Evolutionary conservation across 2,329 filamentous ascomycete species (phyloP), one percentile per base, ranked within the genome.

Genomic region (Hypoxylon sp.): DNA sequence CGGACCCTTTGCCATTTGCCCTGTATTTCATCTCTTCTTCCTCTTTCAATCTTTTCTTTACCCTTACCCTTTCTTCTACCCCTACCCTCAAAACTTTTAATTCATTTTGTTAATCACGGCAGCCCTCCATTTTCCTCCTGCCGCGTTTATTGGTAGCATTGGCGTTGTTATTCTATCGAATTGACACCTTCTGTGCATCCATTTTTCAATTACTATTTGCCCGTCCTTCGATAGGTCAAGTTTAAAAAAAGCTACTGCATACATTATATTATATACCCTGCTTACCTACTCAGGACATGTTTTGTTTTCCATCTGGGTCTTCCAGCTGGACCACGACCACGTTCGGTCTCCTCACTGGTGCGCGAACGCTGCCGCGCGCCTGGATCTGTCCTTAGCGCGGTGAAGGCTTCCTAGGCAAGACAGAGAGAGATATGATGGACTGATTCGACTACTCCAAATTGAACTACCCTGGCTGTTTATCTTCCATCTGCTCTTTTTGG

Each of bases 261-360:
- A 20, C 36, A 4, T 28, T 55, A 54, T 40, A 4, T 28, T 55
- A 54, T 40, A 42, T 50, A 33, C 45, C 32, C 38, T 3, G 36
- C 33, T 16, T 40, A 40, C 32, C 38, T 3, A 16, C 33, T 16
- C 20, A 40, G 24, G 24, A 8, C 8, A 56, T 18, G 36, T 38
- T 26, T 38, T 16, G 30, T 4, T 44, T 40, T 36, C 20, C 30
- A 12, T 36, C 42, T 53, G 49, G 36, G 48, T 52, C 52, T 28
- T 55, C 46, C 62, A 57, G 62, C 61, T 67, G 64, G 58, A 61
- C 51, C 45, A 56, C 22, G 64, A 73, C 70, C 72, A 73, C 71
- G 70, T 73, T 72, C 48, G 32, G 54, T 45, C 28, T 57, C 70
- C 54, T 69, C 62, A 71, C 69, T 73, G 72, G 72, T 64, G 68